phyloP scores from a whole-genome alignment of 2,329 filamentous ascomycete species.

The Botrytis byssoidea region DNA sequence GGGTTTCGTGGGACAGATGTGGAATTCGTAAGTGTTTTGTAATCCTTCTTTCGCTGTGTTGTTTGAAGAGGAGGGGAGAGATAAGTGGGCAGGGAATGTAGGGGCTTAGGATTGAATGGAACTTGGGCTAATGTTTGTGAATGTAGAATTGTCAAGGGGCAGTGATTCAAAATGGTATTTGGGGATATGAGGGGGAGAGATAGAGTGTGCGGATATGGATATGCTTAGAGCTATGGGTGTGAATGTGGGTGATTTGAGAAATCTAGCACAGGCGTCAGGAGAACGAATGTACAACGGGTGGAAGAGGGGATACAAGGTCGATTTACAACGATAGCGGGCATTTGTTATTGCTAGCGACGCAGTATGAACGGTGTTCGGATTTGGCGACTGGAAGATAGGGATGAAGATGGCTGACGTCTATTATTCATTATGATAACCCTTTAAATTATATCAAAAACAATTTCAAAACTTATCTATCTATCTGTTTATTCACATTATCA shows the following conservation, averaged over 20 bases:
- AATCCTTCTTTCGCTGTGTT: too few relatives aligned
- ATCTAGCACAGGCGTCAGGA: background rate
- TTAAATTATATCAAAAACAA: background rate
- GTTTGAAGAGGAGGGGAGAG: background rate
- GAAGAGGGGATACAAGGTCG: background rate
- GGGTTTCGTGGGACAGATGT: slow-evolving; percentile 40
- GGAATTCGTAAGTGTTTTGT: slow-evolving; percentile 40
- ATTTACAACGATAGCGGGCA: background rate
- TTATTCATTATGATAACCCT: background rate
- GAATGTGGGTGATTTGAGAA: background rate
- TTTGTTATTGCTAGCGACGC: background rate
- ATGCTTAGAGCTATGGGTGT: background rate
- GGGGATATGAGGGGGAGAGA: background rate
- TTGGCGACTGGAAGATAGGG: background rate
- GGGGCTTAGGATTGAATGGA: background rate
- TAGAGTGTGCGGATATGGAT: background rate
- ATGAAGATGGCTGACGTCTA: background rate
- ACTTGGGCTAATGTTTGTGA: background rate
- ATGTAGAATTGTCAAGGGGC: background rate
- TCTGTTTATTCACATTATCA: background rate
- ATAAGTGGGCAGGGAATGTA: too few relatives aligned
- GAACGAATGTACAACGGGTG: background rate
- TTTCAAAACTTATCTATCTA: background rate
- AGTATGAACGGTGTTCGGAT: background rate
- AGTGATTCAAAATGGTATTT: background rate